Base-by-base conservation (phyloP, 495 filamentous ascomycete genomes). In the Opeltia flavorubescens region DNA sequence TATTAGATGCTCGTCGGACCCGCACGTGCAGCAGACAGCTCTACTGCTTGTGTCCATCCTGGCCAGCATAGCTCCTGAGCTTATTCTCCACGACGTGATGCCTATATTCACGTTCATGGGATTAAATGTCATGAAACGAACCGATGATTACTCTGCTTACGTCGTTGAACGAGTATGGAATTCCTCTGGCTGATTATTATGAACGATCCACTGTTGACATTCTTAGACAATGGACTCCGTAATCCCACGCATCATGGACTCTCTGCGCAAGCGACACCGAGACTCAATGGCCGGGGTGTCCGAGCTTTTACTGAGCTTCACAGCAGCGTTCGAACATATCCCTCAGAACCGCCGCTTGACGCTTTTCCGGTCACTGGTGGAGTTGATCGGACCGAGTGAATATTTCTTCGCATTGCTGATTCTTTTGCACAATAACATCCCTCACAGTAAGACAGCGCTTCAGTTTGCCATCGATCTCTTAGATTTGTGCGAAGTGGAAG, bases 81-180 rank as follows among this genome's bases (percentile, higher is more conserved):
- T 87, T 20, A 84, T 98, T 8, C 71, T 96, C 43, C 89, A 98
- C 59, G 94, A 85, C 50, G 84, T 98, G 43, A 96, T 98, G 91
- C 93, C 93, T 5, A 89, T 98, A 29, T 98, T 98, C 64, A 95
- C 91, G 0, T 95, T 95, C 62, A 94, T 95, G 85, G 84, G 87
- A 30, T 78, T 80, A 25, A 89, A 83, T 23, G 78, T 94, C 8
- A 73, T 98, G 18, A 77, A 82, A 26, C 87, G 93, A 64, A 81
- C 86, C 50, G 91, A 98, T 56, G 89, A 95, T 33, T 95, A 91
- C 63, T 96, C 91, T 4, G 87, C 86, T 3, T 81, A 93, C 55
- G 89, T 96, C 23, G 86, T 95, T 49, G 83, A 82, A 44, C 77
- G 84, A 60, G 50, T 52, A 27, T 1, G 39, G 6, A 6, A 31